phyloP scores from a whole-genome alignment of 306 rosid genomes.

The Lathyrus oleraceus region DNA sequence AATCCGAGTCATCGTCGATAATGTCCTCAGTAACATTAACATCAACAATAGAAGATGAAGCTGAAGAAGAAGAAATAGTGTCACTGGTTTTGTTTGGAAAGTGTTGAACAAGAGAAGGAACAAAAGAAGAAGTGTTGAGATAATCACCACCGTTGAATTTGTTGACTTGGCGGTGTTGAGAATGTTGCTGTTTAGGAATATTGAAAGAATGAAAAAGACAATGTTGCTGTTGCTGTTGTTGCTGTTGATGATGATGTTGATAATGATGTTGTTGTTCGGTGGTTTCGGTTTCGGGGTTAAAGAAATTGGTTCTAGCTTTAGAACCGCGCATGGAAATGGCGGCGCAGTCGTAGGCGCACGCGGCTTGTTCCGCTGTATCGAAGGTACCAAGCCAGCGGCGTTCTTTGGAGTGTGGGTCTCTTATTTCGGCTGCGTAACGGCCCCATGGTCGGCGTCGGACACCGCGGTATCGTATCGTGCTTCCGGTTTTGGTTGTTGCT shows the following conservation, averaged over 20 bases:
- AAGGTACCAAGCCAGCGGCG: constrained; percentile 95
- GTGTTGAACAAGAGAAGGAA: constrained; percentile 8
- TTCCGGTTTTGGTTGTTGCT: constrained; percentile 27
- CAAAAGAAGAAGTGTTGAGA: constrained; percentile 23
- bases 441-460: constrained; percentile 97
- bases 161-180: constrained; percentile 30
- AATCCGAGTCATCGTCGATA: constrained; percentile 31
- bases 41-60: background rate
- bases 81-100: background rate
- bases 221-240: too few relatives aligned
- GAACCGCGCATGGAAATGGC: constrained; percentile 88
- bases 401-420: constrained; percentile 87
- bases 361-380: constrained; percentile 95
- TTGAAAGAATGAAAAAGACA: constrained; percentile 30
- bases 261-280: background rate
- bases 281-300: constrained; percentile 22
- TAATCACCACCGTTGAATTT: constrained; percentile 36
- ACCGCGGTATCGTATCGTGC: constrained; percentile 60
- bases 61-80: background rate
- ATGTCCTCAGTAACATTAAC: background rate
- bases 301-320: constrained; percentile 83
- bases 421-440: constrained; percentile 89
- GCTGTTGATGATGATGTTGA: too few relatives aligned
- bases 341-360: constrained; percentile 88
- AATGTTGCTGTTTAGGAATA: constrained; percentile 23